phyloP scores from a whole-genome alignment of 2,329 filamentous ascomycete genomes.

The Exophiala bonariae region DNA sequence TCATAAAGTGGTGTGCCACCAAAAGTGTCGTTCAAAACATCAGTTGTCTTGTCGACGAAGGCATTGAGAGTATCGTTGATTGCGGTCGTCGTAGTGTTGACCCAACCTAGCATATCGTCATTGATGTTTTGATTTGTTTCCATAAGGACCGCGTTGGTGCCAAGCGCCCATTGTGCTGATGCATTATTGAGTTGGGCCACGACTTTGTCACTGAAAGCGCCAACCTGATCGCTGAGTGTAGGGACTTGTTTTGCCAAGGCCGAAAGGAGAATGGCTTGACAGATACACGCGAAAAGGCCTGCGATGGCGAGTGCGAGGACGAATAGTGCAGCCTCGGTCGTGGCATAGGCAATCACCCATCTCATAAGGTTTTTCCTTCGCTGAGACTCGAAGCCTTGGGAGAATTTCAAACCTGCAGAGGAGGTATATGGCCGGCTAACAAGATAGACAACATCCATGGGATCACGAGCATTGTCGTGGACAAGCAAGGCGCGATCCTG shows the following conservation, averaged over 20 bases:
- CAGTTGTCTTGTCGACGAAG: conserved; percentile 76
- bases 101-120: conserved; percentile 80
- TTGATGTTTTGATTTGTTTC: conserved; percentile 73
- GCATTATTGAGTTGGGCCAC: conserved; percentile 70
- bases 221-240: conserved; percentile 70
- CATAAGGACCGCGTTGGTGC: conserved; percentile 71
- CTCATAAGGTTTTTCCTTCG: conserved; percentile 71
- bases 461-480: conserved; percentile 66
- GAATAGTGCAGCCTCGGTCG: conserved; percentile 80
- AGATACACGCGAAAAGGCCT: conserved; percentile 78
- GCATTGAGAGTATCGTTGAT: conserved; percentile 82
- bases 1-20: conserved; percentile 77
- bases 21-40: conserved; percentile 74
- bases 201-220: conserved; percentile 76
- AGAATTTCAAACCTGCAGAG: conserved; percentile 63
- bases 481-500: conserved; percentile 69
- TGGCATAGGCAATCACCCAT: conserved; percentile 87
- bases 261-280: conserved; percentile 76
- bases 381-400: conserved; percentile 57
- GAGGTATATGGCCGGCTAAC: conserved; percentile 78
- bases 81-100: conserved; percentile 76
- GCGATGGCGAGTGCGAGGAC: conserved; percentile 79
- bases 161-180: conserved; percentile 73
- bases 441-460: conserved; percentile 87
- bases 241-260: conserved; percentile 75